Percentiles rank a stretch among this genome's conserved stretches.
Conservation (phyloP, 192 early-diverging fungal species). For the Backusella morwellensis region DNA sequence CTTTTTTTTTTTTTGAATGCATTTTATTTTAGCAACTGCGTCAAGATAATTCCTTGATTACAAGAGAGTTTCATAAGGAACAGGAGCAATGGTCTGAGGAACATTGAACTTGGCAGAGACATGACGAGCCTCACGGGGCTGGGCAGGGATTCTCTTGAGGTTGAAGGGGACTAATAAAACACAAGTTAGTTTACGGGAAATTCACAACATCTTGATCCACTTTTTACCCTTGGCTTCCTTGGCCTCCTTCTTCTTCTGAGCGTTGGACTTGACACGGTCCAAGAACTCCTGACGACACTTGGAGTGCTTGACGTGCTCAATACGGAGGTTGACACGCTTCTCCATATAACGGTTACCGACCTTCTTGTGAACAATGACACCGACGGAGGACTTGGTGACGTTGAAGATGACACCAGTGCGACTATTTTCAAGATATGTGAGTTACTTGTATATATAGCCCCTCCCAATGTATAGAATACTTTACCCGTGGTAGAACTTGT, state of each 20-base stretch:
- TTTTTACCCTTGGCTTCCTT: constrained; percentile 37
- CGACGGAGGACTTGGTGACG: constrained; percentile 98
- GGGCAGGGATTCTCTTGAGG: constrained; percentile 88
- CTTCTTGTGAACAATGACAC: constrained; percentile 98
- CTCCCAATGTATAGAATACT: background rate
- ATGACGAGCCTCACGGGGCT: constrained; percentile 85
- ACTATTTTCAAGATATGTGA: constrained; percentile 16
- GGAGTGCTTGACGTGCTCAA: constrained; percentile 99
- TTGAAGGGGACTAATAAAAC: constrained; percentile 48
- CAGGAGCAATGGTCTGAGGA: constrained; percentile 92
- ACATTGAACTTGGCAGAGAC: constrained; percentile 86
- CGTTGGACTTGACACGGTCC: constrained; percentile 96
- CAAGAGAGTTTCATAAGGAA: constrained; percentile 89
- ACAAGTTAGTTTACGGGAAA: background rate
- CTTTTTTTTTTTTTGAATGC: background rate
- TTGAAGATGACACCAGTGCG: constrained; percentile 99
- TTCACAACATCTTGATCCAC: no score
- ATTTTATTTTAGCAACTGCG: background rate
- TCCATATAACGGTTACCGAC: constrained; percentile 98
- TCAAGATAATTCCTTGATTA: constrained; percentile 28
- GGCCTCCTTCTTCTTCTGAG: constrained; percentile 78
- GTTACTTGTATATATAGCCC: no score
- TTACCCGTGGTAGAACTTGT: constrained; percentile 99
- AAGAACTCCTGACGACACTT: constrained; percentile 98
- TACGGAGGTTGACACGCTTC: constrained; percentile 97